Conservation (phyloP, 129 eudicot genomes). For the Deinandra increscens region DNA sequence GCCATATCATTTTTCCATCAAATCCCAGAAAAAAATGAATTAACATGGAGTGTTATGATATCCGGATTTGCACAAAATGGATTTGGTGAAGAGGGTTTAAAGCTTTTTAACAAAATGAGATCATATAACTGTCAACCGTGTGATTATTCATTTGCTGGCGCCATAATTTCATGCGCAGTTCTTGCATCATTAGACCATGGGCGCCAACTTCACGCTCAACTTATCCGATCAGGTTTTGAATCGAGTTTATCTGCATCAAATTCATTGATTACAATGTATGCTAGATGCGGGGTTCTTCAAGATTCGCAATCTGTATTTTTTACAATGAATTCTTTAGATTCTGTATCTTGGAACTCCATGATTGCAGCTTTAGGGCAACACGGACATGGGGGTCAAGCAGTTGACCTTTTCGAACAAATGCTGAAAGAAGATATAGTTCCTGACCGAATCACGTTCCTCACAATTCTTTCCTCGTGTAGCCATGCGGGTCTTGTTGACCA, state of each 20-base stretch:
- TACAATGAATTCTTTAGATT: conserved; percentile 67
- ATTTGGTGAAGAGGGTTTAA: too few relatives aligned
- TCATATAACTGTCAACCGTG: conserved; percentile 58
- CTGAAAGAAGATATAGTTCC: conserved; percentile 59
- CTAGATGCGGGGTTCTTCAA: conserved; percentile 71
- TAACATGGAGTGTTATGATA: too few relatives aligned
- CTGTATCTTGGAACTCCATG: conserved; percentile 95
- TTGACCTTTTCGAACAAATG: conserved; percentile 63
- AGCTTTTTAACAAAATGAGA: conserved; percentile 72
- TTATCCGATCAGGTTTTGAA: conserved; percentile 61
- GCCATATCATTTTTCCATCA: too few relatives aligned
- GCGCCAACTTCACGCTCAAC: conserved; percentile 84
- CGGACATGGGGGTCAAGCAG: conserved; percentile 71
- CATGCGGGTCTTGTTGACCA: conserved; percentile 75
- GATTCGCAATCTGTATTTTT: conserved; percentile 46
- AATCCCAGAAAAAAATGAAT: too few relatives aligned
- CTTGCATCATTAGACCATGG: conserved; percentile 83
- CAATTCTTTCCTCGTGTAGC: conserved; percentile 82
- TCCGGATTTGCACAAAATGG: too few relatives aligned
- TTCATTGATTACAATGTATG: conserved; percentile 85
- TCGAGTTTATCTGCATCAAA: conserved; percentile 79
- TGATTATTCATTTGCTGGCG: conserved; percentile 83
- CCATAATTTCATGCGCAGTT: conserved; percentile 69
- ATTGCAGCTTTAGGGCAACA: conserved; percentile 86
- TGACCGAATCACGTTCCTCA: conserved; percentile 74